Base-by-base conservation (phyloP, 2,329 filamentous ascomycete genomes). In the Ascochyta clinopodiicola region DNA sequence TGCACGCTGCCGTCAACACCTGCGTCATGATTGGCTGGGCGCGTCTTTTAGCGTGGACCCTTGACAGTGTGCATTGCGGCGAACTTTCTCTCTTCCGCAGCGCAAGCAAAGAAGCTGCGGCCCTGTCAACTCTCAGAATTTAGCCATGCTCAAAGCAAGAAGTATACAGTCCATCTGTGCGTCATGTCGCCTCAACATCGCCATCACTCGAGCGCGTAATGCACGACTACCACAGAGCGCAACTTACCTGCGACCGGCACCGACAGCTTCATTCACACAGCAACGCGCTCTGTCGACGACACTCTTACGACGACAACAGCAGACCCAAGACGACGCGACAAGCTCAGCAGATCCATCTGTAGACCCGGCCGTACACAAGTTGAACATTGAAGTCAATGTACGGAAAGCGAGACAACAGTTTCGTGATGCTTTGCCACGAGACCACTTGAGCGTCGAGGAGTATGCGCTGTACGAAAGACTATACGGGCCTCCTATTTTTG, bases 391-490 rank as follows among this genome's bases (percentile, higher is more conserved):
- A 70, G 79, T 80, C 10, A 78, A 88, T 7, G 91, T 91, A 29
- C 85, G 89, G 51, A 81, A 86, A 63, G 88, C 91, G 32, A 86
- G 89, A 66, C 88, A 91, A 60, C 82, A 85, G 8, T 96, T 92
- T 73, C 88, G 92, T 58, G 88, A 95, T 67, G 87, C 83, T 0
- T 76, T 97, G 22, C 93, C 93, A 0, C 84, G 86, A 29, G 87
- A 83, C 31, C 86, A 91, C 64, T 75, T 97, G 46, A 86, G 81
- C 31, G 80, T 82, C 1, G 84, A 89, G 48, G 92, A 96, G 73
- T 87, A 89, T 67, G 79, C 78, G 43, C 78, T 96, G 0, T 96
- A 96, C 74, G 86, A 89, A 69, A 83, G 92, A 60, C 78, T 96
- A 15, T 97, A 95, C 72, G 94, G 93, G 1, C 81, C 87, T 31